Conservation (phyloP, 2,329 filamentous ascomycete genomes). For the Botrytis pseudocinerea region DNA sequence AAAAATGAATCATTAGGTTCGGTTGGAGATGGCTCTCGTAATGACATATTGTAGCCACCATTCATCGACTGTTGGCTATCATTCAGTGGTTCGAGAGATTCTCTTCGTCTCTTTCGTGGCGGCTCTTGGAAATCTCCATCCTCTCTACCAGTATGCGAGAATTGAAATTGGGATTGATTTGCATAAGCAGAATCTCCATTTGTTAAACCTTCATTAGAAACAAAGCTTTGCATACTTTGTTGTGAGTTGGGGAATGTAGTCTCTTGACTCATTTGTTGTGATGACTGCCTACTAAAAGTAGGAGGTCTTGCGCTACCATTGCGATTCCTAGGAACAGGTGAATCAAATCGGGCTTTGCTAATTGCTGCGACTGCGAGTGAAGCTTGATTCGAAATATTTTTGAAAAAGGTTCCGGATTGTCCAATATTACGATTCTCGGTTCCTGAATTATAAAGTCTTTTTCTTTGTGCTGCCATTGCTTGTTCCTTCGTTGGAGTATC, state of each 20-base stretch:
- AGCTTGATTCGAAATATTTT: constrained; percentile 91
- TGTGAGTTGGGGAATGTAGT: constrained; percentile 77
- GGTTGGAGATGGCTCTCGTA: constrained; percentile 68
- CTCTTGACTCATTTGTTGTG: constrained; percentile 64
- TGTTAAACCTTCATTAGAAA: constrained; percentile 73
- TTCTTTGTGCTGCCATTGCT: constrained; percentile 93
- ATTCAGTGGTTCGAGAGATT: constrained; percentile 51
- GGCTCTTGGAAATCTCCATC: constrained; percentile 67
- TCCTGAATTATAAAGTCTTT: constrained; percentile 81
- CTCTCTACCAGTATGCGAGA: constrained; percentile 41
- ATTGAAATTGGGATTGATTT: constrained; percentile 49
- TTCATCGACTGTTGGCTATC: constrained; percentile 42
- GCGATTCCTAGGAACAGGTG: constrained; percentile 68
- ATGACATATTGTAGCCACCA: constrained; percentile 51
- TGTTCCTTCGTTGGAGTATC: constrained; percentile 98
- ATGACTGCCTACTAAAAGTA: constrained; percentile 71
- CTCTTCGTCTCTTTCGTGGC: constrained; percentile 73
- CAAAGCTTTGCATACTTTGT: constrained; percentile 72
- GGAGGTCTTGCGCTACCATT: constrained; percentile 62
- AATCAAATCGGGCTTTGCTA: constrained; percentile 93
- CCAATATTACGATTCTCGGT: constrained; percentile 68
- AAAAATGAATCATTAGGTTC: constrained; percentile 79
- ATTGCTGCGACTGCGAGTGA: constrained; percentile 93
- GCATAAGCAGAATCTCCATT: constrained; percentile 68
- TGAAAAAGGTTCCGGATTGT: constrained; percentile 86